phyloP scores from a whole-genome alignment of 371 early-diverging fungal species.

The Mucor ambiguus region DNA sequence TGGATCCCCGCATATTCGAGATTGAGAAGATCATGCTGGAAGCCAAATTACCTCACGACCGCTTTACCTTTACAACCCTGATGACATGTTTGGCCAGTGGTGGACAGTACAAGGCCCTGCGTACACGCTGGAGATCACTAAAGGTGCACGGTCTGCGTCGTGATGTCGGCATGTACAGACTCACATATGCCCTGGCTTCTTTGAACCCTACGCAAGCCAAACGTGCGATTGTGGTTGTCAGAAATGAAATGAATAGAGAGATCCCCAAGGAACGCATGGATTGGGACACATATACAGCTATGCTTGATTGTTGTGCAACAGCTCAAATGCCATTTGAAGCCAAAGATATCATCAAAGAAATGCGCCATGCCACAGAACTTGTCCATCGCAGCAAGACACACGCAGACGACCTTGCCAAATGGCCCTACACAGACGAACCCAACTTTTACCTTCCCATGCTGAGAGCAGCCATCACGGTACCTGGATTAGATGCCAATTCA shows the following conservation, averaged over 20 bases:
- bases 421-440: conserved; percentile 19
- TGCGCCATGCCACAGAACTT: background rate
- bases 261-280: conserved; percentile 20
- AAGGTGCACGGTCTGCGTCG: conserved; percentile 40
- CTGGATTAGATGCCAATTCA: conserved; percentile 9
- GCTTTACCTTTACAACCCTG: conserved; percentile 33
- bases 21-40: conserved; percentile 51
- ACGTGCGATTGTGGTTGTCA: conserved; percentile 40
- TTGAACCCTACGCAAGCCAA: conserved; percentile 36
- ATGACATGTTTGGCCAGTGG: conserved; percentile 47
- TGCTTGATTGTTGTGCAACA: conserved; percentile 48
- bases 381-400: conserved; percentile 10
- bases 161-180: conserved; percentile 39
- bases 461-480: conserved; percentile 7
- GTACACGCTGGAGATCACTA: conserved; percentile 44
- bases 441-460: conserved; percentile 31
- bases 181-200: conserved; percentile 40
- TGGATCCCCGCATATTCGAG: conserved; percentile 47
- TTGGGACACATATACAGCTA: conserved; percentile 33
- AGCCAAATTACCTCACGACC: conserved; percentile 40
- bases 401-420: conserved; percentile 14
- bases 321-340: conserved; percentile 30
- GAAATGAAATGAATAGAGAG: conserved; percentile 45
- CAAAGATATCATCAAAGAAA: conserved; percentile 24
- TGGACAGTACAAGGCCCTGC: conserved; percentile 41